Evolutionary conservation across 176 grass and related monocot species (phyloP).

Genomic region (Microstegium vimineum): DNA sequence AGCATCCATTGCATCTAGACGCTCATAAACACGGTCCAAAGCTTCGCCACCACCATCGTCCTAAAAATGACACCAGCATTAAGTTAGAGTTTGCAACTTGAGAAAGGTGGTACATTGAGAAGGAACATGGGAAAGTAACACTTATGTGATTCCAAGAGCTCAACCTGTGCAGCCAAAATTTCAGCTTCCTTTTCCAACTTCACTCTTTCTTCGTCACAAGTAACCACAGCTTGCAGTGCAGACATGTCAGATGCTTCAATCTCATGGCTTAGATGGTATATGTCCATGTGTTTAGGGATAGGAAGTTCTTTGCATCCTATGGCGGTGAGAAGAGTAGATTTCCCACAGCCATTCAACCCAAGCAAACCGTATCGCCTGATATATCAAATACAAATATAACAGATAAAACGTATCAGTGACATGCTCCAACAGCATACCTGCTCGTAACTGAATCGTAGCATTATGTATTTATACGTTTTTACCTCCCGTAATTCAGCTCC

Average conservation of each 20-base stretch:
- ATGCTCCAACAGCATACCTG: neutral
- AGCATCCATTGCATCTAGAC: conserved; percentile 81
- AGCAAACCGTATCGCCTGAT: conserved; percentile 89
- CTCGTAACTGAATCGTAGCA: neutral
- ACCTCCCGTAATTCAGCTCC: conserved; percentile 96
- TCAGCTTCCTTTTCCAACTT: conserved; percentile 93
- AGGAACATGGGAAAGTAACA: neutral
- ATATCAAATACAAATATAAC: neutral
- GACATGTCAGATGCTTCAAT: conserved; percentile 99
- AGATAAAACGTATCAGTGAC: conserved; percentile 14
- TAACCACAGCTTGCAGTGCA: conserved; percentile 72
- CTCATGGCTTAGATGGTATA: conserved; percentile 74
- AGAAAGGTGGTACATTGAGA: neutral
- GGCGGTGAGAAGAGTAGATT: conserved; percentile 87
- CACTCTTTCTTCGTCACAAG: conserved; percentile 91
- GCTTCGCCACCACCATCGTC: conserved; percentile 85
- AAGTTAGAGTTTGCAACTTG: neutral
- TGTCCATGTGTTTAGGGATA: conserved; percentile 98
- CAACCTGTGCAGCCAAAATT: conserved; percentile 64
- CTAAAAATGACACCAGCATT: conserved; percentile 14
- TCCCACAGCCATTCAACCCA: conserved; percentile 95
- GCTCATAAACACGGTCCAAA: conserved; percentile 80
- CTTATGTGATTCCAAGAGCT: neutral
- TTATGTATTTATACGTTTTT: neutral
- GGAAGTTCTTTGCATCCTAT: conserved; percentile 86